Base-by-base conservation (phyloP, 2,329 filamentous ascomycete species). In the Penicillium sp. region DNA sequence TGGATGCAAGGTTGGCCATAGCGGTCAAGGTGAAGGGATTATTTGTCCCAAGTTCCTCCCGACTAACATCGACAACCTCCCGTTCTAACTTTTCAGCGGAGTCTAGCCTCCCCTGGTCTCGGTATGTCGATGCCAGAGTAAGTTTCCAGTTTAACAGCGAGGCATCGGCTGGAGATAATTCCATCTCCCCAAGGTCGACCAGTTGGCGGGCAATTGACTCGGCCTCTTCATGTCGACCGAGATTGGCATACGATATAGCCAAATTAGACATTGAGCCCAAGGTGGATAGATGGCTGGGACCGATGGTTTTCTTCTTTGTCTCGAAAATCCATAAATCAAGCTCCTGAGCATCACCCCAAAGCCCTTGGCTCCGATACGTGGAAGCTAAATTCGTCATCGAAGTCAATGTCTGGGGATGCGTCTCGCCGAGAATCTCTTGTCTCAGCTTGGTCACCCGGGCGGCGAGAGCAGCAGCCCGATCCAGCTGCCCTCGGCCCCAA, bases 381-480 rank as follows among this genome's bases (percentile, higher is more conserved):
- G 59, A 57, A 29, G 61, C 61, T 12, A 63, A 44, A 51, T 61
- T 63, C 8, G 59, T 53, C 61, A 63, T 63, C 8, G 61, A 63
- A 38, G 41, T 25, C 39, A 63, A 41, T 6, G 61, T 63, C 23
- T 61, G 54, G 7, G 58, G 54, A 45, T 62, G 42, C 4, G n/a
- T 17, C 31, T 62, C 58, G 17, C 60, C 60, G 1, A 60, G 52
- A 43, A 42, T 25, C 10, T 44, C 38, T 39, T 49, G 21, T n/a
- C 58, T 45, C 15, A 60, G 48, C 10, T n/a, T 39, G 7, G 47
- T 57, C 12, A 59, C 60, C 9, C 53, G 49, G 13, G 15, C 2
- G n/a, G 36, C 38, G 9, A 62, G 49, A 36, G 29, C 17, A 19
- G 52, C 58, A 1, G 60, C 55, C 5, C 55, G 42, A n/a, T 61